Percentiles rank a stretch among this genome's conserved stretches.
Conservation (phyloP, 2,329 filamentous ascomycete species). For the Aotearoamyces nothofagi region DNA sequence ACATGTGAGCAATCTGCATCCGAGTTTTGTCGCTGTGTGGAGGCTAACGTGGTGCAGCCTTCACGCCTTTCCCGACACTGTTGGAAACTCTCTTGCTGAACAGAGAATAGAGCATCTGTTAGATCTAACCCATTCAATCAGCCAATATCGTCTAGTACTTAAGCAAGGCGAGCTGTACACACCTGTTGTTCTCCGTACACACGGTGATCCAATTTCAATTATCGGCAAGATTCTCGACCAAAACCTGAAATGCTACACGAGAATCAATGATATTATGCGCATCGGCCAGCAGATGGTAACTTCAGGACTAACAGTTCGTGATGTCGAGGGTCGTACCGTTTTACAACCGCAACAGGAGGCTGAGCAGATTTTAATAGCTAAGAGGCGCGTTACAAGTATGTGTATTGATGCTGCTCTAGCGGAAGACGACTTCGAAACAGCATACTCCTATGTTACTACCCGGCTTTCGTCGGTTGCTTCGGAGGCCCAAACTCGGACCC, state of each 20-base stretch:
- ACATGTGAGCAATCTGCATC: constrained; percentile 46
- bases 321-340: constrained; percentile 6
- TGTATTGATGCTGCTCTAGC: constrained; percentile 62
- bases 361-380: constrained; percentile 25
- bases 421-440: constrained; percentile 74
- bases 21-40: too few species aligned
- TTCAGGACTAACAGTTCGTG: constrained; percentile 30
- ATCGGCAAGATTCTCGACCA: constrained; percentile 61
- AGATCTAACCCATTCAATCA: constrained; percentile 58
- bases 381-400: constrained; percentile 62
- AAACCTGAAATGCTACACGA: constrained; percentile 59
- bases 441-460: constrained; percentile 70
- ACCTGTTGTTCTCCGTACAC: constrained; percentile 64
- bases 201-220: constrained; percentile 58
- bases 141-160: constrained; percentile 61
- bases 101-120: constrained; percentile 48
- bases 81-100: constrained; percentile 34
- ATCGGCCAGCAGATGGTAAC: constrained; percentile 53
- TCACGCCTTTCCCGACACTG: constrained; percentile 43
- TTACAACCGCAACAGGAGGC: constrained; percentile 9
- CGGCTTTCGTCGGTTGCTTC: constrained; percentile 34
- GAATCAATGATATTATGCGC: constrained; percentile 55
- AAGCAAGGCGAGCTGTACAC: constrained; percentile 70
- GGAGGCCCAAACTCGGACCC: constrained; percentile 11
- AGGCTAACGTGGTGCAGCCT: too few species aligned